Evolutionary conservation across 1,284 basidiomycete genomes (phyloP).

Genomic region (Entoloma clypeatum): DNA sequence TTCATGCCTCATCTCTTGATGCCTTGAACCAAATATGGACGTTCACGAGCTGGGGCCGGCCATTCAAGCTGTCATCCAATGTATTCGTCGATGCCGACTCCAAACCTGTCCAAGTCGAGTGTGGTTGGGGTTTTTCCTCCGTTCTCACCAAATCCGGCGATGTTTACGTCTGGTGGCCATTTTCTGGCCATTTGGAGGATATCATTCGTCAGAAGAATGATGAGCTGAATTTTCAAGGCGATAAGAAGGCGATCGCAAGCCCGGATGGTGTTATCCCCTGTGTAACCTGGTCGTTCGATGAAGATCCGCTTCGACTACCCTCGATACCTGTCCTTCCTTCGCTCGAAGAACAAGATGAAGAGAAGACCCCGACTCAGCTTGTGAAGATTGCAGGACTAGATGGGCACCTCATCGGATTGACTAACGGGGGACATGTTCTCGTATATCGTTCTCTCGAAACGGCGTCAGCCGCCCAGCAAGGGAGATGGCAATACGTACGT

Average conservation of each 20-base stretch:
- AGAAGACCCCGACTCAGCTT: constrained; percentile 45
- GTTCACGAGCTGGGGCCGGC: constrained; percentile 70
- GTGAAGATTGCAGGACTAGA: constrained; percentile 76
- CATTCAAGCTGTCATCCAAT: constrained; percentile 56
- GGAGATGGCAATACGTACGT: constrained; percentile 76
- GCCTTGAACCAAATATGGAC: constrained; percentile 59
- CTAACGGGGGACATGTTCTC: constrained; percentile 73
- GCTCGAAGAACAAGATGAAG: constrained; percentile 28
- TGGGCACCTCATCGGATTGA: constrained; percentile 67
- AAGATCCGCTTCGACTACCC: constrained; percentile 56
- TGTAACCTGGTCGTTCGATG: constrained; percentile 50
- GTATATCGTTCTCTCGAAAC: constrained; percentile 46
- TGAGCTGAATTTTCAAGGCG: constrained; percentile 41
- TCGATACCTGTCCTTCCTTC: constrained; percentile 46
- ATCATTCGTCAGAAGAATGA: constrained; percentile 38
- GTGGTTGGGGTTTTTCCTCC: constrained; percentile 78
- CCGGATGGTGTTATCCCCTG: constrained; percentile 51
- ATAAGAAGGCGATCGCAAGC: constrained; percentile 34
- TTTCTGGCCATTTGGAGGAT: constrained; percentile 38
- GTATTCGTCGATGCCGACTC: constrained; percentile 46
- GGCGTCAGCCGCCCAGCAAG: constrained; percentile 35
- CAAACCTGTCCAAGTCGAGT: constrained; percentile 65
- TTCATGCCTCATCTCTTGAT: constrained; percentile 69
- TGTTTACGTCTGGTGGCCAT: constrained; percentile 77
- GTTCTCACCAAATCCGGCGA: constrained; percentile 66